These are phyloP conservation scores for Tylopilus sp. DNA, from an alignment of 1,284 basidiomycete species.

Conservation along the genomic window DNA sequence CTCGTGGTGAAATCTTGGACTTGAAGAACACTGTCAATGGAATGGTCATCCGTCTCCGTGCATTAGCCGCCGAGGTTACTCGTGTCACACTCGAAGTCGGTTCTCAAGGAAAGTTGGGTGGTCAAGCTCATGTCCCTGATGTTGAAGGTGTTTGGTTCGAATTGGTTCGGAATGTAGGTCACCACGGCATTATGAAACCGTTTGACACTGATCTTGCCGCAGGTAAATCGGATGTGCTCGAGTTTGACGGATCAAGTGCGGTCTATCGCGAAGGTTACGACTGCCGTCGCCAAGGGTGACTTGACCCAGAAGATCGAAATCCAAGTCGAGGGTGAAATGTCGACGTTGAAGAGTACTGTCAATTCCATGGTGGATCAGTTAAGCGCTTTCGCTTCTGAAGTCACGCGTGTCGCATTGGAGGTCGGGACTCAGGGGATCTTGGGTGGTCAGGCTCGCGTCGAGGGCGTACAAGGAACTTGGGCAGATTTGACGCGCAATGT, in stretches of 20 bases:
- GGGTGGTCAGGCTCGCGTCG: constrained; percentile 90
- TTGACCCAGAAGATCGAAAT: constrained; percentile 90
- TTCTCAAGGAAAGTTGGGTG: constrained; percentile 88
- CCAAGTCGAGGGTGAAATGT: constrained; percentile 92
- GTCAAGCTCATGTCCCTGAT: constrained; percentile 90
- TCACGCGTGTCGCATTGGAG: constrained; percentile 91
- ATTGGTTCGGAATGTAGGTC: constrained; percentile 82
- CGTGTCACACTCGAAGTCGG: constrained; percentile 95
- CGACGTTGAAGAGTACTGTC: constrained; percentile 80
- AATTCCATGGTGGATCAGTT: constrained; percentile 91
- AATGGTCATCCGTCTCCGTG: constrained; percentile 91
- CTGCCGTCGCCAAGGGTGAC: constrained; percentile 89
- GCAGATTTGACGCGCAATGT: constrained; percentile 90
- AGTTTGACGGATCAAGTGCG: constrained; percentile 94
- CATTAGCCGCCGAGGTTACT: constrained; percentile 94
- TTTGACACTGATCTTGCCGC: constrained; percentile 18
- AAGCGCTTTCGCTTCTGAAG: constrained; percentile 91
- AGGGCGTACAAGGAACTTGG: constrained; percentile 94
- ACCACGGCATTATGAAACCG: background rate
- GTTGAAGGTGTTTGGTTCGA: constrained; percentile 96
- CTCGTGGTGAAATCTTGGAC: constrained; percentile 94
- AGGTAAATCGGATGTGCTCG: constrained; percentile 94
- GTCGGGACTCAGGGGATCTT: constrained; percentile 92
- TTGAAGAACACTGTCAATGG: constrained; percentile 98
- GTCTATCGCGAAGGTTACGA: constrained; percentile 90